These are phyloP conservation scores for Arachis stenosperma DNA, from an alignment of 306 rosid species.

Conservation along the genomic window DNA sequence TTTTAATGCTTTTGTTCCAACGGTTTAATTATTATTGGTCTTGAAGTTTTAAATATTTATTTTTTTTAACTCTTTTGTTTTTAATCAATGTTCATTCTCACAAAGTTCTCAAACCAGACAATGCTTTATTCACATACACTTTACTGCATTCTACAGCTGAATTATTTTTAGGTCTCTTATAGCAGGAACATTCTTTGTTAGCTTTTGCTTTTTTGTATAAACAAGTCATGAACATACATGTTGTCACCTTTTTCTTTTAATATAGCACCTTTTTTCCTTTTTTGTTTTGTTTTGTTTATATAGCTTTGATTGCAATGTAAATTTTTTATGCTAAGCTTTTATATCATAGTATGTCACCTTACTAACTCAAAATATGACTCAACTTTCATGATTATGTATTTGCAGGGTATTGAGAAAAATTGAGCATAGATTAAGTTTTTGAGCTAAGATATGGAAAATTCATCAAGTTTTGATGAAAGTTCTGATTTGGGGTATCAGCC, in stretches of 20 bases:
- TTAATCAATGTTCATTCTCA: background rate
- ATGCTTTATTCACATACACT: slow-evolving; percentile 45
- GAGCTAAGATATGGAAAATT: slow-evolving; percentile 63
- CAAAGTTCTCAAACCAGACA: slow-evolving; percentile 33
- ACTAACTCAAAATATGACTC: slow-evolving; percentile 31
- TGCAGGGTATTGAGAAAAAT: slow-evolving; percentile 64
- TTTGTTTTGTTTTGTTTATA: background rate
- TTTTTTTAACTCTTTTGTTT: slow-evolving; percentile 37
- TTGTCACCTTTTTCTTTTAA: slow-evolving; percentile 42
- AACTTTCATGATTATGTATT: slow-evolving; percentile 39
- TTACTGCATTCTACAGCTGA: slow-evolving; percentile 41
- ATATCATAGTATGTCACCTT: slow-evolving; percentile 31
- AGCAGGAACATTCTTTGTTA: slow-evolving; percentile 51
- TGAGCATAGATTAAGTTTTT: slow-evolving; percentile 21
- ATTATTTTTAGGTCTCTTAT: slow-evolving; percentile 51
- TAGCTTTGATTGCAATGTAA: slow-evolving; percentile 25
- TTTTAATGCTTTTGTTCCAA: background rate
- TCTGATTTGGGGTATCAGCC: slow-evolving; percentile 68
- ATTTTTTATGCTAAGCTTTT: slow-evolving; percentile 30
- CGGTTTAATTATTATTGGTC: slow-evolving; percentile 40
- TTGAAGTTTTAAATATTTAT: slow-evolving; percentile 14
- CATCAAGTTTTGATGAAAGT: slow-evolving; percentile 56
- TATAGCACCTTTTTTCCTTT: slow-evolving; percentile 19
- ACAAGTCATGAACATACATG: slow-evolving; percentile 39
- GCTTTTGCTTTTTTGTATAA: slow-evolving; percentile 64